Evolutionary conservation across 768 basidiomycete species (phyloP).

Genomic region (Podaxis pistillaris): DNA sequence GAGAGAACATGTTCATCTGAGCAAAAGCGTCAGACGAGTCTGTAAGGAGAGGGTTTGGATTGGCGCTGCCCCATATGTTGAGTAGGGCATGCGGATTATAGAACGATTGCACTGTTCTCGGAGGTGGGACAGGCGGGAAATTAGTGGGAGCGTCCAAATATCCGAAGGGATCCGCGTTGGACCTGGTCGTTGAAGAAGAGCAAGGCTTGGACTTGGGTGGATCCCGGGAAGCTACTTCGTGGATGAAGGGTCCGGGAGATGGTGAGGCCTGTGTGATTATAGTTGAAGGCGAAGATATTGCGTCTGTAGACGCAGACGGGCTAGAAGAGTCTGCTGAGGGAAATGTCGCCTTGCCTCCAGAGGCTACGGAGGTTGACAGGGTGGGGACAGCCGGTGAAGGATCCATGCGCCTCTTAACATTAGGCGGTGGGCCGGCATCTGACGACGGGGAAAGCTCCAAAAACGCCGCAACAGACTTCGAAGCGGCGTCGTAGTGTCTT

Average conservation of each 20-base stretch:
- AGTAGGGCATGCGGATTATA: slow-evolving; percentile 35
- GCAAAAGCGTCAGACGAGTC: slow-evolving; percentile 18
- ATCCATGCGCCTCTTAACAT: slow-evolving; percentile 32
- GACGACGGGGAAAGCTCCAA: slow-evolving; percentile 28
- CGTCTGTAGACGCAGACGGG: slow-evolving; percentile 6
- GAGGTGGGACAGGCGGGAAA: slow-evolving; percentile 28
- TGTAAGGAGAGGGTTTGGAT: slow-evolving; percentile 5
- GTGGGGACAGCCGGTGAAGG: background rate
- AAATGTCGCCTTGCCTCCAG: background rate
- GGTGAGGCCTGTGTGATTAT: slow-evolving; percentile 14
- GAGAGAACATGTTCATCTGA: slow-evolving; percentile 40
- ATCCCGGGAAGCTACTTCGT: background rate
- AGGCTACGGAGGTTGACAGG: background rate
- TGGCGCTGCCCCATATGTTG: slow-evolving; percentile 32
- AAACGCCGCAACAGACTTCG: slow-evolving; percentile 50
- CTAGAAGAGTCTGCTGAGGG: slow-evolving; percentile 4
- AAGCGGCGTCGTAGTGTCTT: slow-evolving; percentile 55
- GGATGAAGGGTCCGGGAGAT: background rate
- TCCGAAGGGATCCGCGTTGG: slow-evolving; percentile 54
- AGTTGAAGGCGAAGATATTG: slow-evolving; percentile 12
- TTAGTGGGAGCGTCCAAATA: slow-evolving; percentile 47
- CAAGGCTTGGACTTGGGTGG: background rate
- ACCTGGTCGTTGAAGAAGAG: slow-evolving; percentile 4
- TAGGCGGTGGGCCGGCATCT: slow-evolving; percentile 32
- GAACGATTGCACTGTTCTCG: slow-evolving; percentile 30